Conservation (phyloP, 2,329 filamentous ascomycete species). For the Emergomyces africanus region DNA sequence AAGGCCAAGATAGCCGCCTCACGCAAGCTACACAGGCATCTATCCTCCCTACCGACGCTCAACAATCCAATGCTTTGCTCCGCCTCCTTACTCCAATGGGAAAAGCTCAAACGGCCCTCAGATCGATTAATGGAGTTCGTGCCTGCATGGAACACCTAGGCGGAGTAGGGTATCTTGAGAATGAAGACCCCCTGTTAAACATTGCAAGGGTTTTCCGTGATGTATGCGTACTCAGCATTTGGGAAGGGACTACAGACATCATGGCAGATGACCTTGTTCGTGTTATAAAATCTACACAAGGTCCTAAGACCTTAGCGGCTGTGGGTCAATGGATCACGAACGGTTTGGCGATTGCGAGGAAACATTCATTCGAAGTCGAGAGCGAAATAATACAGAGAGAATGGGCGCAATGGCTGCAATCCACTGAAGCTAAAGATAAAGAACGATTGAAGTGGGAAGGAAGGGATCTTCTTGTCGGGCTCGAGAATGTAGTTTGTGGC, state of each 20-base stretch:
- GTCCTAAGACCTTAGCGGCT: slow-evolving; percentile 7
- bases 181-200: slow-evolving; percentile 47
- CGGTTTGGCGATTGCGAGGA: slow-evolving; percentile 35
- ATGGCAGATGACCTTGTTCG: slow-evolving; percentile 41
- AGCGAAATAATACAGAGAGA: slow-evolving; percentile 17
- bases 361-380: slow-evolving; percentile 33
- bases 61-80: slow-evolving; percentile 15
- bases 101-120: slow-evolving; percentile 19
- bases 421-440: slow-evolving; percentile 4
- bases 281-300: slow-evolving; percentile 24
- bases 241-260: slow-evolving; percentile 60
- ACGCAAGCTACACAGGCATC: slow-evolving; percentile 6
- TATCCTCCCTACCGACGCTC: slow-evolving; percentile 14
- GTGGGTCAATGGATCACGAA: slow-evolving; percentile 32
- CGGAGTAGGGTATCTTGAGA: slow-evolving; percentile 22
- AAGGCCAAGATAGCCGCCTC: slow-evolving; percentile 14
- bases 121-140: slow-evolving; percentile 13
- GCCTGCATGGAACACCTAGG: slow-evolving; percentile 22
- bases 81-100: slow-evolving; percentile 22
- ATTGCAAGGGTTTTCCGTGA: slow-evolving; percentile 54
- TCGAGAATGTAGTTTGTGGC: slow-evolving; percentile 21
- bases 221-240: slow-evolving; percentile 50
- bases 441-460: slow-evolving; percentile 22
- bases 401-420: slow-evolving; percentile 9
- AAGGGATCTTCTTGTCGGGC: slow-evolving; percentile 17